Percentiles rank a stretch among this genome's conserved stretches.
Conservation (phyloP, 768 basidiomycete species). For the Boletus eberwhitei region DNA sequence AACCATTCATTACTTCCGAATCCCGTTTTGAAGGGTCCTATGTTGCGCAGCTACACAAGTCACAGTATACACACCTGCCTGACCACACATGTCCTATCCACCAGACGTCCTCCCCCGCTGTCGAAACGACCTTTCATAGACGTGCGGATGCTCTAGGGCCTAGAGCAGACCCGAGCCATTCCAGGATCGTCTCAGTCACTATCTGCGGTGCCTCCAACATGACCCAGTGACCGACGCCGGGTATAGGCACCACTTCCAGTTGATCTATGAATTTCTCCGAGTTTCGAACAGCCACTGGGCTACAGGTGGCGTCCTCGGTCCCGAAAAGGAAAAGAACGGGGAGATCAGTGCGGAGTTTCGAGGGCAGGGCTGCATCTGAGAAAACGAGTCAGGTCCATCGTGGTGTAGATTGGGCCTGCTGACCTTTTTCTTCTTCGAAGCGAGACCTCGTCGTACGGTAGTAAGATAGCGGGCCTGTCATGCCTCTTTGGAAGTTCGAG, state of each 20-base stretch:
- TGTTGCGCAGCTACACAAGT: neutral
- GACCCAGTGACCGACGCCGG: constrained; percentile 66
- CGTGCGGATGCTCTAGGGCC: neutral
- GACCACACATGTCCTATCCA: neutral
- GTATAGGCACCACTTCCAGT: constrained; percentile 49
- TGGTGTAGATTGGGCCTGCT: neutral
- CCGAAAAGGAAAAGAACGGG: constrained; percentile 65
- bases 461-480: constrained; percentile 75
- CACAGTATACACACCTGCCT: neutral
- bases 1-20: neutral
- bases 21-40: no score
- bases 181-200: constrained; percentile 46
- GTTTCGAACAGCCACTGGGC: constrained; percentile 38
- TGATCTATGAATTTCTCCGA: constrained; percentile 48
- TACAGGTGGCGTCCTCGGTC: constrained; percentile 49
- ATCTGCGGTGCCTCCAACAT: constrained; percentile 59
- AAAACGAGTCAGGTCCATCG: neutral
- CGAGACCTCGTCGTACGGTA: constrained; percentile 61
- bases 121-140: constrained; percentile 3
- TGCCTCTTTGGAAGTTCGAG: constrained; percentile 42
- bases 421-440: constrained; percentile 62
- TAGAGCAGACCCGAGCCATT: constrained; percentile 39
- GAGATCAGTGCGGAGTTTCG: constrained; percentile 43
- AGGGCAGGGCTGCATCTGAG: constrained; percentile 42
- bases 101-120: neutral